These are phyloP conservation scores for Trichoderma endophyticum DNA, from an alignment of 2,329 filamentous ascomycete species.

Conservation along the genomic window DNA sequence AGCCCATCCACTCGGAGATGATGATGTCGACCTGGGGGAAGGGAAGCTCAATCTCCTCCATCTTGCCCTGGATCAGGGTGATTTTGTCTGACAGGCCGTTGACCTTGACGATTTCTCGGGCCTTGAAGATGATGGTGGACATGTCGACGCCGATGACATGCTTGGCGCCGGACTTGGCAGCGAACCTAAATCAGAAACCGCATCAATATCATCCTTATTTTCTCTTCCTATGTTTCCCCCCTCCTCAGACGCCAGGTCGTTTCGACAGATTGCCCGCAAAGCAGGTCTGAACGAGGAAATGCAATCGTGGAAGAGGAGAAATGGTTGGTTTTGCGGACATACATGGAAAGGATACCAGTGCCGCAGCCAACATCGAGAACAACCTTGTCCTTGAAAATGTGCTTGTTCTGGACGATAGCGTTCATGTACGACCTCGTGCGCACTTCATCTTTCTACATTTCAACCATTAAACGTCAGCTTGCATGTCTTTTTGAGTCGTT, in stretches of 20 bases:
- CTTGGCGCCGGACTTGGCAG: constrained; percentile 91
- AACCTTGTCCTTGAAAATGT: constrained; percentile 78
- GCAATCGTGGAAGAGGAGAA: constrained; percentile 14
- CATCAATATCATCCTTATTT: constrained; percentile 7
- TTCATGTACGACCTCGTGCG: constrained; percentile 96
- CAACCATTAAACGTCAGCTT: not conserved
- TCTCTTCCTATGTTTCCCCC: not conserved
- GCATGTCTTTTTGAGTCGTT: not conserved
- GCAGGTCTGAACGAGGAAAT: not conserved
- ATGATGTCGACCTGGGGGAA: constrained; percentile 98
- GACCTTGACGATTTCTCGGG: constrained; percentile 84
- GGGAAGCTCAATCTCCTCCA: constrained; percentile 95
- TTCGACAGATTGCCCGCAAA: not conserved
- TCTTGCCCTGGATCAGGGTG: constrained; percentile 97
- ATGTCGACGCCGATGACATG: constrained; percentile 99
- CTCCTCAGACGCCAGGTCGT: not conserved
- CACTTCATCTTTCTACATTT: constrained; percentile 87
- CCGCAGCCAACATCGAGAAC: constrained; percentile 97
- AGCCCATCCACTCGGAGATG: constrained; percentile 99
- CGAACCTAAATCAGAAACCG: constrained; percentile 66
- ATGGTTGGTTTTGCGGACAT: constrained; percentile 35
- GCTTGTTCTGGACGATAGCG: constrained; percentile 93
- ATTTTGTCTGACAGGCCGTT: constrained; percentile 97
- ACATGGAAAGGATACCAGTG: constrained; percentile 98
- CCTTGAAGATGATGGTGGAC: constrained; percentile 99